Base-by-base conservation (phyloP, 192 early-diverging fungal species). In the Coemansia sp. region DNA sequence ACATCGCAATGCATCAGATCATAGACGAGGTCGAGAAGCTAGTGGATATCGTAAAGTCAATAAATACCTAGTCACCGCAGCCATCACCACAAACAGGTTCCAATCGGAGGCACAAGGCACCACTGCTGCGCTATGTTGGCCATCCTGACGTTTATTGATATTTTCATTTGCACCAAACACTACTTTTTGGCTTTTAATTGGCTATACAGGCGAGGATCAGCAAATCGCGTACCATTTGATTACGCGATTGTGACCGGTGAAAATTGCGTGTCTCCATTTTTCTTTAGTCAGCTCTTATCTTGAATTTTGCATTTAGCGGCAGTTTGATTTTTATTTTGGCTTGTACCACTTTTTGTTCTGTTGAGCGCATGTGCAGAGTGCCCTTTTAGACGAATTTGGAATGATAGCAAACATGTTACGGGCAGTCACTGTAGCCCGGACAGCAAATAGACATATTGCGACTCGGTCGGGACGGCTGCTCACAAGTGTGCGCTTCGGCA, bases 21-120 rank as follows among this genome's bases (percentile, higher is more conserved):
- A 48, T 67, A 21, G 77, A 74, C 21, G 77, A 80, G 50, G 66
- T 80, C 21, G 59, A 71, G 44, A 68, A 68, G 34, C 71, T 80
- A 1, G 61, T 80, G 20, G 62, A 74, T 14, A 74, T 80, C 59
- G 71, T 74, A 64, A 66, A 73, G 50, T 67, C 72, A 18, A 67
- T 79, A 12, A 67, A 11, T 51, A 59, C 60, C 15, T 48, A 48
- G 7, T 20, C 18, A 5, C 12, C 47, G 7, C 5, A n/a, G 47
- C 47, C 7, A 18, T 17, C 18, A 8, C 47, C 31, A 34, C 31
- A 34, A 34, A 34, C 31, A 34, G 31, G 31, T 8, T 34, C 7
- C 31, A 34, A 34, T 34, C 8, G 31, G 31, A 8, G 31, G 31
- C 31, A 34, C 8, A 34, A 34, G 31, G 31, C 31, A 34, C 31